phyloP scores from a whole-genome alignment of 768 basidiomycete species.

The Clavaria fumosa region DNA sequence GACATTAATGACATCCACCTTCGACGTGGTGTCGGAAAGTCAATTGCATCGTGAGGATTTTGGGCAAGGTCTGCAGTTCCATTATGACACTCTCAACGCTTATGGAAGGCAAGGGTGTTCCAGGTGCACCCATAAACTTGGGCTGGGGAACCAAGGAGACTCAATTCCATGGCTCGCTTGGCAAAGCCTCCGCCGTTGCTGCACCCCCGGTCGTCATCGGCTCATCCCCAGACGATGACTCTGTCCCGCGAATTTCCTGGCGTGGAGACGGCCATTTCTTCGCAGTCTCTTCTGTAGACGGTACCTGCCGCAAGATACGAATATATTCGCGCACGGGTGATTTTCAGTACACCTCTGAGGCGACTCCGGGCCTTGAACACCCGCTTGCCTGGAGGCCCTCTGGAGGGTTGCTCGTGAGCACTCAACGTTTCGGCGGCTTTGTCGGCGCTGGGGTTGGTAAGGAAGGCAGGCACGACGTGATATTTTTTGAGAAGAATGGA shows the following conservation, averaged over 20 bases:
- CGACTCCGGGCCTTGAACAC: slow-evolving; percentile 71
- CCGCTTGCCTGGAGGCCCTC: slow-evolving; percentile 73
- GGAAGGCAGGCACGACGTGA: slow-evolving; percentile 63
- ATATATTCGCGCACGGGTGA: slow-evolving; percentile 62
- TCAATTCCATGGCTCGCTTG: slow-evolving; percentile 92
- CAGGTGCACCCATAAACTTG: slow-evolving; percentile 85
- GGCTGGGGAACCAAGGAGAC: slow-evolving; percentile 97
- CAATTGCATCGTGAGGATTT: slow-evolving; percentile 61
- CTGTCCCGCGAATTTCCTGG: slow-evolving; percentile 69
- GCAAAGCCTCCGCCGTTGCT: slow-evolving; percentile 65
- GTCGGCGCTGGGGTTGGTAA: slow-evolving; percentile 53
- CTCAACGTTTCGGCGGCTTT: slow-evolving; percentile 62
- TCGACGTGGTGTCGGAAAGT: slow-evolving; percentile 76
- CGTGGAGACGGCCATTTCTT: slow-evolving; percentile 88
- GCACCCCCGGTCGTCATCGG: slow-evolving; percentile 26
- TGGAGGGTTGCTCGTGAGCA: slow-evolving; percentile 70
- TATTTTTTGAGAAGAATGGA: slow-evolving; percentile 95
- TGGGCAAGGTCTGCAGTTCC: slow-evolving; percentile 50
- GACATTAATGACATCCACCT: slow-evolving; percentile 75
- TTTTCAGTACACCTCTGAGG: slow-evolving; percentile 76
- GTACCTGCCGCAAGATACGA: slow-evolving; percentile 38
- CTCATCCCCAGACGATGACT: slow-evolving; percentile 57
- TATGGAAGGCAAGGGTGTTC: slow-evolving; percentile 8
- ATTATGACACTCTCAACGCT: neutral
- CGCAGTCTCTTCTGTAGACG: slow-evolving; percentile 55